Base-by-base conservation (phyloP, 2,329 filamentous ascomycete species). In the Akanthomyces lecanii region DNA sequence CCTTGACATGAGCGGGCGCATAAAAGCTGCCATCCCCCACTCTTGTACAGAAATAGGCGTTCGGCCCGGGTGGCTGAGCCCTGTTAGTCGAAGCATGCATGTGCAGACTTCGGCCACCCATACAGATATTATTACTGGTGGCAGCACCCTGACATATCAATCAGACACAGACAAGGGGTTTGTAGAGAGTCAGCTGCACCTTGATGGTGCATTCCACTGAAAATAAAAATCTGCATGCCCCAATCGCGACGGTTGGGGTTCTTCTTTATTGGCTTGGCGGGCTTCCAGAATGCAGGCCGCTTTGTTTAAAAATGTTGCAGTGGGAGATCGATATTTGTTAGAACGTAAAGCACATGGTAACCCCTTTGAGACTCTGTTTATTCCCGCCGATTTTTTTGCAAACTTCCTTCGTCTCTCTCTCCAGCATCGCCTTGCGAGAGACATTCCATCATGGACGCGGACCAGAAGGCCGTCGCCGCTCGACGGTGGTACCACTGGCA, bases 401-500 rank as follows among this genome's bases (percentile, higher is more conserved):
- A 44, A 14, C 21, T 25, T 25, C 25, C 21, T 48, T 23, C 21
- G 14, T 25, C 14, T 48, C 21, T 25, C 11, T 45, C 42, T 10
- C 8, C 28, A 30, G 28, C 42, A n/a, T 21, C 42, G n/a, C 21
- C 42, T 16, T 45, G 21, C 18, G 40, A 18, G 5, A 21, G 21
- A 11, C 42, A 45, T 4, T 21, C 42, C 21, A 48, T 16, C 21
- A 48, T 48, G 45, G 23, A 48, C 12, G 2, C 14, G 21, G 12
- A 48, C 45, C 25, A 25, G 23, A 25, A 48, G 11, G 12, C 45
- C 5, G 12, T 48, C 45, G 12, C 21, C 1, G 12, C 45, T 14
- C 45, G 45, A 48, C 21, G 45, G 5, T 77, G 74, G 73, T 74
- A 77, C 59, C 73, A 75, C 53, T 79, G 77, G 78, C 75, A 79